Evolutionary conservation across 108 stramenopile genomes (phyloP), one percentile per base, ranked within the genome.

Genomic region (Thalassiosira profunda): DNA sequence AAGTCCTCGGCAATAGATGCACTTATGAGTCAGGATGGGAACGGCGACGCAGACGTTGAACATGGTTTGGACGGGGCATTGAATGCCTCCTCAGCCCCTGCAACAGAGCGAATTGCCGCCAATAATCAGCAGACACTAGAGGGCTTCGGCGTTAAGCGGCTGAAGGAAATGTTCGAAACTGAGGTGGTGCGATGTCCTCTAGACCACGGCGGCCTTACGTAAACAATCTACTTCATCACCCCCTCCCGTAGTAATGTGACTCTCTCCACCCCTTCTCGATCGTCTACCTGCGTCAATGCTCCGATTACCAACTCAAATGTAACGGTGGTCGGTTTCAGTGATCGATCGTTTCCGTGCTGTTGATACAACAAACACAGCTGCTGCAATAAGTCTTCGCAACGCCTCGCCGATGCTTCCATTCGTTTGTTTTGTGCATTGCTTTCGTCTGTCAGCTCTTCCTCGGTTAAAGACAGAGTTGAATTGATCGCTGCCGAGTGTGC

Each of bases 1-100:
- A 84, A 84, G 44, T 77, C 90, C 0, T 44, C 62, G 44, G 84
- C 73, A 2, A 88, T 92, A 51, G 86, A 92, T 56, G 44, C 41
- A 18, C 63, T 66, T 1, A 54, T 66, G 46, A 57, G 60, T 31
- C 37, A 43, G 18, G 29, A 30, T 33, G 58, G 20, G 17, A 56
- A 54, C 29, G 61, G 25, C 8, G 43, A 26, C 11, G 18, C 12
- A 25, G 15, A 20, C 18, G 8, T 15, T n/a, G 4, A 17, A 15
- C 20, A 10, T 15, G 2, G 4, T 3, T 10, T 18, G 33, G 41
- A 10, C 0, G 37, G 17, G 15, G 21, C 4, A 18, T 4, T 7
- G 10, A 11, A 12, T 17, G 35, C 29, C 5, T 70, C 80, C 21
- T 84, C 84, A n/a, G 67, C 72, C 42, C 62, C 56, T 5, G 85